Base-by-base conservation (phyloP, 1,139 yeast genomes). In the Kazachstania sp. region DNA sequence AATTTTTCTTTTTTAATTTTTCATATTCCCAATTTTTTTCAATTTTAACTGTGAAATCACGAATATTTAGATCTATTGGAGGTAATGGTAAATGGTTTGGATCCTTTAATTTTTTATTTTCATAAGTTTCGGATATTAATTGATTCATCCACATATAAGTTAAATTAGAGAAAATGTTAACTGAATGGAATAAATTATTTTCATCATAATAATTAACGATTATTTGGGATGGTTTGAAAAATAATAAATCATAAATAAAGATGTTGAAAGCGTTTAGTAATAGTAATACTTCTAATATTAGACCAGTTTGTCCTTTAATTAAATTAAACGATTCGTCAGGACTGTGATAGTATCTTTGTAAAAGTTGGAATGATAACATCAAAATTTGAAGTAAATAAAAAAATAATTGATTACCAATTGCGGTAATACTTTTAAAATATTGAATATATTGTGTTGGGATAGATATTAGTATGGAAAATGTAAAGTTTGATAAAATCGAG, bases 71-170 rank as follows among this genome's bases (percentile, higher is more conserved):
- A 32, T 71, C 64, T 2, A 67, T 62, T 1, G 84, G 83, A 2
- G 82, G 74, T 32, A 71, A 65, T 2, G 86, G 85, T 44, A 81
- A 66, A 52, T 77, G 79, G 2, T 73, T 71, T 35, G 74, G 71
- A 16, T 74, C 74, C 8, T 76, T 67, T 6, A 77, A 70, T 50
- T 73, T 61, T 11, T 63, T 72, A 39, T 72, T 71, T 12, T 62
- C 59, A 49, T 77, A 75, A 0, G 83, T 77, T 46, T 73, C 73
- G 26, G 61, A 57, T 35, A 81, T 73, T 49, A 81, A 58, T 1
- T 67, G 69, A 55, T 79, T 80, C 82, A 81, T 77, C 85, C 85
- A 80, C 8, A 75, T 68, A 54, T 78, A 80, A 0, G 84, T 77
- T 29, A 78, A 56, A 40, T 66, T 64, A 4, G 81, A 75, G 18